Conservation (phyloP, 371 early-diverging fungal species). For the Basidiobolus meristosporus region DNA sequence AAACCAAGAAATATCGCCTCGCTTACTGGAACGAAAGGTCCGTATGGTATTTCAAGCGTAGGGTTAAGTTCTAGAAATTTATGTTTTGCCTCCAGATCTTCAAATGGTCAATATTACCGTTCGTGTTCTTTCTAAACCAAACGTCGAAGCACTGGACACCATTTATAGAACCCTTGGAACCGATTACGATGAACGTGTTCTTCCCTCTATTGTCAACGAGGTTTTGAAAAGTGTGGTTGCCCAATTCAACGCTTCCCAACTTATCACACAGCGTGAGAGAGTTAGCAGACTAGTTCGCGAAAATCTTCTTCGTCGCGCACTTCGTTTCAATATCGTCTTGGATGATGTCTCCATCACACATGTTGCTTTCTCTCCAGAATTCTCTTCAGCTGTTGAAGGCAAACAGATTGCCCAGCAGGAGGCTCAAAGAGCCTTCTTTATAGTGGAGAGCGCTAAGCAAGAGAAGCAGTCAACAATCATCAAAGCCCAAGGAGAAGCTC, state of each 20-base stretch:
- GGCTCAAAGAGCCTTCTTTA: conserved; percentile 93
- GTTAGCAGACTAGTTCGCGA: conserved; percentile 81
- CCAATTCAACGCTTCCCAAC: conserved; percentile 94
- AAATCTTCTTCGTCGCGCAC: conserved; percentile 68
- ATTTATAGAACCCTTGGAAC: conserved; percentile 84
- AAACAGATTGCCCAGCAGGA: conserved; percentile 99
- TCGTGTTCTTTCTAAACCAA: conserved; percentile 89
- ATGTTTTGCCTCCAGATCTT: conserved; percentile 44
- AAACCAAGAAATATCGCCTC: conserved; percentile 94
- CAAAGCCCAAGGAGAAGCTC: conserved; percentile 92
- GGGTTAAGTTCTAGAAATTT: conserved; percentile 46
- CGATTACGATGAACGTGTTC: conserved; percentile 92
- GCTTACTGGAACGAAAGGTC: conserved; percentile 93
- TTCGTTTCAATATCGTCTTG: conserved; percentile 78
- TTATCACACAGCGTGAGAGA: conserved; percentile 95
- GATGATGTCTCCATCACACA: conserved; percentile 97
- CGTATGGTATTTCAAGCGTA: conserved; percentile 11
- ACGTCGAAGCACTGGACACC: conserved; percentile 49
- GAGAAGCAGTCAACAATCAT: conserved; percentile 96
- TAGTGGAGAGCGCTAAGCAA: conserved; percentile 88
- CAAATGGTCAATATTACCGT: conserved; percentile 99
- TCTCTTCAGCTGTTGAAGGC: conserved; percentile 91
- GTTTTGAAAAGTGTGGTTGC: conserved; percentile 95
- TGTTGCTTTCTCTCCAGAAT: conserved; percentile 89
- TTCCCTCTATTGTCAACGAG: conserved; percentile 97